A percentile compares a stretch with the other conserved stretches of the same genome.
Conservation (phyloP, 1,284 basidiomycete genomes). For the Ganoderma leucocontextum region DNA sequence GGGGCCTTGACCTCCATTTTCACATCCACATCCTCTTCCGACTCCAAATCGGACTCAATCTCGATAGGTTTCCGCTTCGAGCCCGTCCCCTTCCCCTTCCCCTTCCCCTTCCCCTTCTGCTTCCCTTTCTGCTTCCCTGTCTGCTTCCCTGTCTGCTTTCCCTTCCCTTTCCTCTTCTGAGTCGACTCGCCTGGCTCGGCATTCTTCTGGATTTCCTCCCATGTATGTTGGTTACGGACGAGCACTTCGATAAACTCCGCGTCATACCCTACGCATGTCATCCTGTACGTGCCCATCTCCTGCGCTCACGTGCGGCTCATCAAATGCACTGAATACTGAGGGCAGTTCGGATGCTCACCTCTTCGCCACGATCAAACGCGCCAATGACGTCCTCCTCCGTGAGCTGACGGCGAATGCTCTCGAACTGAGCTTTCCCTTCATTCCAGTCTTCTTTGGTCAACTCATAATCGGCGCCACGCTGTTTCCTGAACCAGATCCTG, state of each 20-base stretch:
- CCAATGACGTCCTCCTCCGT: conserved; percentile 13
- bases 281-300: conserved; percentile 8
- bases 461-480: not conserved
- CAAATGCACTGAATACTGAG: not conserved
- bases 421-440: not conserved
- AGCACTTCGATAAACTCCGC: conserved; percentile 5
- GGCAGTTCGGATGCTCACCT: not conserved
- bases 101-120: not conserved
- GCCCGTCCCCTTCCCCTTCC: not conserved
- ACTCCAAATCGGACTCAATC: not conserved
- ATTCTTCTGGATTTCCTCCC: no score
- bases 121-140: not conserved
- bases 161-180: not conserved
- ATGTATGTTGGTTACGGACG: conserved; percentile 7
- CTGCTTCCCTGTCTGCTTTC: not conserved
- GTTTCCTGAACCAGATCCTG: conserved; percentile 7
- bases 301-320: not conserved
- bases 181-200: no score
- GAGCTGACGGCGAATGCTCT: not conserved
- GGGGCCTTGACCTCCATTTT: not conserved
- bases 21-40: not conserved
- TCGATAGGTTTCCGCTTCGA: not conserved
- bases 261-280: conserved; percentile 21
- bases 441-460: not conserved
- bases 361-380: conserved; percentile 10